Evolutionary conservation across 441 rosid species (phyloP), one percentile per base, ranked within the genome.

Genomic region (Cnidoscolus chayamansa): DNA sequence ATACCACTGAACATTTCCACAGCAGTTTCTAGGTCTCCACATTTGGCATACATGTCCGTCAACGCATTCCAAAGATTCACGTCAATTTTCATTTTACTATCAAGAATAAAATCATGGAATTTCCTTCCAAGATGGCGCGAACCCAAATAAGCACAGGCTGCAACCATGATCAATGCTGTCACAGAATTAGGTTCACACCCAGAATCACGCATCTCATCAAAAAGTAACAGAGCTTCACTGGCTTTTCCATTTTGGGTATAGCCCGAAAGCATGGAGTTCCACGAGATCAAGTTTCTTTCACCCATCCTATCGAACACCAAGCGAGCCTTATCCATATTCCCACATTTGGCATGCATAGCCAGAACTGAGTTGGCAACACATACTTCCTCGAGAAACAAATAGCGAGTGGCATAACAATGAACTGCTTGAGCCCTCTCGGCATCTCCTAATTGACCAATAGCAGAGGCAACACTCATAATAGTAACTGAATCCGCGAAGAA

Each of bases 201-300:
- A 60, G 81, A 78, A 67, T 68, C 77, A 47, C 64, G 68, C 90
- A 86, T 85, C 64, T 82, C 80, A 60, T 88, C 79, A 63, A 82
- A 88, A 63, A 88, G 81, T 6, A 71, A 56, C n/a, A 86, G 74
- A 55, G 92, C 85, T 81, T 82, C 82, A 59, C 80, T 74, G 7
- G 87, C 90, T 75, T 73, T 86, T 59, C 89, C 87, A 67, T 85
- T 87, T 75, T 85, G 86, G 16, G 70, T 65, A 59, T 85, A 88
- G 31, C 88, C 89, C 0, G 88, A 79, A 76, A 87, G 87, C 89
- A 87, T 76, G 53, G 87, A 69, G 68, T 85, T 88, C 89, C 89
- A 88, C 17, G 89, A 83, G 64, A 84, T 79, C 56, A 30, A 74
- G 75, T 88, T 84, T 77, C 71, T 87, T 73, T 78, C 73, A 48